Conservation (phyloP, 257 asterid species). For the Cruciata laevipes region DNA sequence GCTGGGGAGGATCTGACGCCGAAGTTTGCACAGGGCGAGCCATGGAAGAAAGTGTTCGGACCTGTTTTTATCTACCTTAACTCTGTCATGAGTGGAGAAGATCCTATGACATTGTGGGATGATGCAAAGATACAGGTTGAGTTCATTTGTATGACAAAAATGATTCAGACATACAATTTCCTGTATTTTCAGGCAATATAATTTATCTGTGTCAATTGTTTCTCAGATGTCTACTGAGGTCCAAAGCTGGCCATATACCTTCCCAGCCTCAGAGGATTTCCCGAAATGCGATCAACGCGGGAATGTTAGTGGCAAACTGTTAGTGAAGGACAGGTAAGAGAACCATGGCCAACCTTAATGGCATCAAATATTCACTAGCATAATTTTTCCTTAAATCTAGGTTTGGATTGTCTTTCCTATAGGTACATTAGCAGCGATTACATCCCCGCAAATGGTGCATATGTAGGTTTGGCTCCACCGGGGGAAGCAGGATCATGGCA, state of each 20-base stretch:
- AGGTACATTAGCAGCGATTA: constrained; percentile 45
- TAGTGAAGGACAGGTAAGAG: constrained; percentile 53
- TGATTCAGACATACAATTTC: not conserved
- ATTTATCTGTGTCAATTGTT: not conserved
- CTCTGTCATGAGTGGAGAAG: constrained; percentile 30
- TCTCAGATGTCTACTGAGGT: constrained; percentile 43
- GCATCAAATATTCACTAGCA: not conserved
- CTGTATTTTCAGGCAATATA: not conserved
- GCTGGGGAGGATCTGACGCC: constrained; percentile 66
- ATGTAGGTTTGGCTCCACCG: constrained; percentile 62
- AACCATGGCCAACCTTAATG: not conserved
- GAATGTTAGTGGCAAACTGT: constrained; percentile 41
- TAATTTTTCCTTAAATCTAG: not conserved
- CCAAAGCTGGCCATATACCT: constrained; percentile 70
- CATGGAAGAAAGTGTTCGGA: constrained; percentile 86
- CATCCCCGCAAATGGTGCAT: constrained; percentile 45
- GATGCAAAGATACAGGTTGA: constrained; percentile 64
- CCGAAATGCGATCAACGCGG: constrained; percentile 50
- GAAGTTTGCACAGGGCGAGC: constrained; percentile 56
- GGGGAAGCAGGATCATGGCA: constrained; percentile 77
- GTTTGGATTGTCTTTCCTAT: constrained; percentile 7
- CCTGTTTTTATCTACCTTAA: constrained; percentile 73
- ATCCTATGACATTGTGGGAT: constrained; percentile 54
- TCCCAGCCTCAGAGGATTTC: constrained; percentile 67
- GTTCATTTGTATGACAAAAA: not conserved